Evolutionary conservation across 1,284 basidiomycete species (phyloP).

Genomic region (Veloporphyrellus conicus): DNA sequence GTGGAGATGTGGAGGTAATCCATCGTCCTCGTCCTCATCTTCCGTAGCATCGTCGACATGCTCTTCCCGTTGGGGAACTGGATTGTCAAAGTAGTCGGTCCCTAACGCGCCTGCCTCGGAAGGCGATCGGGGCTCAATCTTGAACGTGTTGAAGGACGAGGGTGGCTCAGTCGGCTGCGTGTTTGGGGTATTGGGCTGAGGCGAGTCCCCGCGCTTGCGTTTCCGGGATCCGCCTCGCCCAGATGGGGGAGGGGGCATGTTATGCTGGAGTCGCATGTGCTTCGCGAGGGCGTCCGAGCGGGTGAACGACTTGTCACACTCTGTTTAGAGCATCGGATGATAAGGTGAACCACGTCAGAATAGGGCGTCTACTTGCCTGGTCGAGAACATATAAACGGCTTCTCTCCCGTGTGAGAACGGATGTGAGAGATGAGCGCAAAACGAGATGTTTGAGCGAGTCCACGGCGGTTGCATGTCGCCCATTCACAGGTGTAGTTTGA

Average conservation of each 20-base stretch:
- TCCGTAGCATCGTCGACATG: slow-evolving; percentile 20
- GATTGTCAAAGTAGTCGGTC: slow-evolving; percentile 29
- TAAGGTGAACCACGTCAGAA: background rate
- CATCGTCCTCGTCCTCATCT: slow-evolving; percentile 37
- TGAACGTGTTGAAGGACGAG: slow-evolving; percentile 55
- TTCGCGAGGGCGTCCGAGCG: slow-evolving; percentile 88
- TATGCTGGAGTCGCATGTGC: slow-evolving; percentile 86
- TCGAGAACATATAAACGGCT: slow-evolving; percentile 79
- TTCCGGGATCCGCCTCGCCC: slow-evolving; percentile 65
- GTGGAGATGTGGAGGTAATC: slow-evolving; percentile 50
- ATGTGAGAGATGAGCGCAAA: slow-evolving; percentile 86
- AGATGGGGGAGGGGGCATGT: slow-evolving; percentile 66
- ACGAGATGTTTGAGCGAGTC: slow-evolving; percentile 78
- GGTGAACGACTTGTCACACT: slow-evolving; percentile 91
- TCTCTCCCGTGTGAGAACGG: slow-evolving; percentile 88
- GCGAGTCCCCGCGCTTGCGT: slow-evolving; percentile 50
- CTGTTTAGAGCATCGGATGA: slow-evolving; percentile 36
- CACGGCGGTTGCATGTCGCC: slow-evolving; percentile 73
- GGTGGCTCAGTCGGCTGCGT: slow-evolving; percentile 30
- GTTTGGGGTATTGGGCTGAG: slow-evolving; percentile 30
- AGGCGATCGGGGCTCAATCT: slow-evolving; percentile 52
- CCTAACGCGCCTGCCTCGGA: slow-evolving; percentile 34
- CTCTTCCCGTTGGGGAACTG: slow-evolving; percentile 19
- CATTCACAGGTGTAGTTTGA: slow-evolving; percentile 87
- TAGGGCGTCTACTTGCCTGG: slow-evolving; percentile 53